phyloP scores from a whole-genome alignment of 768 basidiomycete genomes.

The Cubamyces lactineus region DNA sequence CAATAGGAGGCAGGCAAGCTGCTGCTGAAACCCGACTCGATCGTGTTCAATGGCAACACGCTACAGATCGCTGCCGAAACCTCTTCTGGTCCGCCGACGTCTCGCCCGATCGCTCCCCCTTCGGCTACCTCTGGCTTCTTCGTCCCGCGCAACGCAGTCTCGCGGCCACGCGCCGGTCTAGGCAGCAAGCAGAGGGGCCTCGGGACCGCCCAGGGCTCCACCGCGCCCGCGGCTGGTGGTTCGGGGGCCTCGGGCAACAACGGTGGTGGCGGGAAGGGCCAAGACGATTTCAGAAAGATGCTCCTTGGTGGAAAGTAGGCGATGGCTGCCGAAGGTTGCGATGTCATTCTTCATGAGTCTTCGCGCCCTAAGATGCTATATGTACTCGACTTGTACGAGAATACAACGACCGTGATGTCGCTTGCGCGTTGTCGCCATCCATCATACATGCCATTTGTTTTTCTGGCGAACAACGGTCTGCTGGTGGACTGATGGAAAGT shows the following conservation, averaged over 20 bases:
- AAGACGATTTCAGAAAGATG: slow-evolving; percentile 90
- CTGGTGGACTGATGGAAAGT: too few species aligned
- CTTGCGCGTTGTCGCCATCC: too few species aligned
- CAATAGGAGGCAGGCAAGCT: slow-evolving; percentile 82
- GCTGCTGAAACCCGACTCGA: slow-evolving; percentile 69
- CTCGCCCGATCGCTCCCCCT: slow-evolving; percentile 34
- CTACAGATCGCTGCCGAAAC: slow-evolving; percentile 63
- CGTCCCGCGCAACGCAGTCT: slow-evolving; percentile 64
- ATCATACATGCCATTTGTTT: too few species aligned
- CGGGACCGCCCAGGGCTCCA: slow-evolving; percentile 2
- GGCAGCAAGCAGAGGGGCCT: slow-evolving; percentile 52
- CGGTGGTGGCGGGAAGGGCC: slow-evolving; percentile 50
- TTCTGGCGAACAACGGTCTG: too few species aligned
- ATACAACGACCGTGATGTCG: too few species aligned
- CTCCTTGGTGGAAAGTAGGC: slow-evolving; percentile 41
- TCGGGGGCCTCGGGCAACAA: slow-evolving; percentile 30
- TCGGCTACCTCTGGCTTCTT: slow-evolving; percentile 53
- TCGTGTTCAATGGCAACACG: slow-evolving; percentile 65
- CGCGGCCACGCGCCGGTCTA: slow-evolving; percentile 73
- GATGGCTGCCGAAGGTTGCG: not conserved
- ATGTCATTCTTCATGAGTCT: not conserved
- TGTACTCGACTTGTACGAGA: too few species aligned
- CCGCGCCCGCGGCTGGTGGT: slow-evolving; percentile 25
- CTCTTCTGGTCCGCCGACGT: slow-evolving; percentile 14
- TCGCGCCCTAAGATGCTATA: not conserved